Conservation (phyloP, 2,329 filamentous ascomycete species). For the Sporothrix schenckii region DNA sequence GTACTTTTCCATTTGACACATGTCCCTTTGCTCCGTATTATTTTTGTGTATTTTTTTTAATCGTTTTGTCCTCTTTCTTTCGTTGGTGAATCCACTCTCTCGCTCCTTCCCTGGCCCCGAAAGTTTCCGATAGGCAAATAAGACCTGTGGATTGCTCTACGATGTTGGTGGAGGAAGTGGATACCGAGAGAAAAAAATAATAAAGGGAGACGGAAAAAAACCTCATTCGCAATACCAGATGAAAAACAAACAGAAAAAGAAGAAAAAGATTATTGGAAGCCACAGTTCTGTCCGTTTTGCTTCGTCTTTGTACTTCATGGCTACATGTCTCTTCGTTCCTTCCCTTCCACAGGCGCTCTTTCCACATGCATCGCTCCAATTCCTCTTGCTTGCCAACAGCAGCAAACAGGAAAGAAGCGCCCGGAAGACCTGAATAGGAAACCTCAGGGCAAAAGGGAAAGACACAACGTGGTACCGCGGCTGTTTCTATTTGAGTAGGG, state of each 20-base stretch:
- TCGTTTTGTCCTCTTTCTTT: neutral
- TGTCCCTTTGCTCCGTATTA: conserved; percentile 17
- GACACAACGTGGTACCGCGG: conserved; percentile 11
- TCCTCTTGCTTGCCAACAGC: conserved; percentile 7
- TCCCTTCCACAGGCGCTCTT: conserved; percentile 7
- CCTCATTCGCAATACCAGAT: neutral
- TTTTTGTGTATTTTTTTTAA: neutral
- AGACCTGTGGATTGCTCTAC: conserved; percentile 4
- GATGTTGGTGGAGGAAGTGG: conserved; percentile 25
- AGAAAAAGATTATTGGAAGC: neutral
- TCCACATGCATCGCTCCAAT: neutral
- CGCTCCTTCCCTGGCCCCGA: conserved; percentile 18
- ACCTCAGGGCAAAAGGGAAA: neutral
- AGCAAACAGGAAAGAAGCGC: conserved; percentile 9
- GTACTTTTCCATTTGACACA: neutral
- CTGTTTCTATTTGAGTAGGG: neutral
- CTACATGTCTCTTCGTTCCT: neutral
- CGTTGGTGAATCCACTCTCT: conserved; percentile 2
- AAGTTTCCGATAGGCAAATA: conserved; percentile 26
- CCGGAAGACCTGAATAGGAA: conserved; percentile 26
- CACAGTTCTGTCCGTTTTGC: neutral
- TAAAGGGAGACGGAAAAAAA: conserved; percentile 12
- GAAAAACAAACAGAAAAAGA: neutral
- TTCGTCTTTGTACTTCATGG: neutral
- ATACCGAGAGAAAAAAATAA: conserved; percentile 8